Base-by-base conservation (phyloP, 1,139 yeast genomes). In the Hemisphaericaspora xylofermentans region DNA sequence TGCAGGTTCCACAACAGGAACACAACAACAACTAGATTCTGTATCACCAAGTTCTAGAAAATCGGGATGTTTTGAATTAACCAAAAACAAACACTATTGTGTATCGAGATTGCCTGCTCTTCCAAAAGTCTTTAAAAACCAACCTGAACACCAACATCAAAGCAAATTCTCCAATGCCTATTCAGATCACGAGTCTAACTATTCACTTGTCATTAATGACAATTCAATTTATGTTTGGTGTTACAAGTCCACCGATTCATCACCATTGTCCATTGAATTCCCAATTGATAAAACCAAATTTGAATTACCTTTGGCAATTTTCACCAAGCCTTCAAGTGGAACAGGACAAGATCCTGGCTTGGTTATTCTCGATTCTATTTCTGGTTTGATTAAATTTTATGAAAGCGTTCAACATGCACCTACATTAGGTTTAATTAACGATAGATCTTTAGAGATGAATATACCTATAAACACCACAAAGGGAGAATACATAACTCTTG, bases 381-480 rank as follows among this genome's bases (percentile, higher is more conserved):
- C 78, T 3, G 91, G 96, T 1, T 48, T 65, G 35, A 60, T 83
- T 40, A 72, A 74, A 38, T 84, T 80, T 57, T 80, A 82, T 67
- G 89, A 84, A 53, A 74, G 85, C 40, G 78, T 85, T 6, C 82
- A 78, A 41, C 80, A 79, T 40, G 84, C 88, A 0, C 78, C 85
- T 0, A 83, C 88, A 1, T 73, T 81, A 42, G 88, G 88, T 1
- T 64, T 82, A 38, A 70, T 78, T 38, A 69, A 73, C 51, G 71
- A 71, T 51, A 66, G 64, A 41, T 57, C 64, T 17, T 57, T 66
- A 33, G 73, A 71, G 40, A 51, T 65, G n/a, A 48, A 52, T 6
- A 47, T 80, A 22, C 67, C 65, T 4, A 57, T 82, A 14, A 59
- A 59, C 38, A 36, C 50, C 13, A 54, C 62, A 8, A 71, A 69